phyloP scores from a whole-genome alignment of 2,329 filamentous ascomycete species.

The Chaetomium sp. region DNA sequence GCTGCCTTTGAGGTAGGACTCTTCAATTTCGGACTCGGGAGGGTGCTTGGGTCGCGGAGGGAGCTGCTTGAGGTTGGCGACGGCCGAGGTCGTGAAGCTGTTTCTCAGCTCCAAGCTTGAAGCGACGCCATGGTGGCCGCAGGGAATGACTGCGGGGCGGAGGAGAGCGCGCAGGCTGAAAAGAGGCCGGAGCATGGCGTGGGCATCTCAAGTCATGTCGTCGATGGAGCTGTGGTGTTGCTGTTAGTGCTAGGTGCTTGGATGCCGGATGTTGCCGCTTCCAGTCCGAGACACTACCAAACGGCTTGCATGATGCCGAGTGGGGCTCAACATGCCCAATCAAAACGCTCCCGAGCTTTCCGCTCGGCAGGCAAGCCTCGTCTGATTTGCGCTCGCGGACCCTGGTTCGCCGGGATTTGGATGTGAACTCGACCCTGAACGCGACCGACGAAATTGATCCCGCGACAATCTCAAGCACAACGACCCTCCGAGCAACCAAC shows the following conservation, averaged over 20 bases:
- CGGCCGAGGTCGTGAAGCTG: constrained; percentile 40
- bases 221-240: background rate
- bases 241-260: background rate
- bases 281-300: background rate
- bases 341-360: background rate
- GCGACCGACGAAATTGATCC: constrained; percentile 4
- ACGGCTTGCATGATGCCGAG: background rate
- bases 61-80: constrained; percentile 56
- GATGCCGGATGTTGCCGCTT: constrained; percentile 1
- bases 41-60: constrained; percentile 75
- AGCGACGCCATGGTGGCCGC: background rate
- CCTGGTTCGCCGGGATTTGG: background rate
- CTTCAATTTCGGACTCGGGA: constrained; percentile 76
- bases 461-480: background rate
- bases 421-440: background rate
- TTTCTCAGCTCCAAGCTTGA: background rate
- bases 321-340: constrained; percentile 12
- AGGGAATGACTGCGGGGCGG: background rate
- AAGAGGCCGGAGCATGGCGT: constrained; percentile 21
- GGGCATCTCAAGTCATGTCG: constrained; percentile 9
- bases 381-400: constrained; percentile 12
- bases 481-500: background rate
- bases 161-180: background rate
- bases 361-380: constrained; percentile 15
- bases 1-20: constrained; percentile 85